Conservation (phyloP, 2,329 filamentous ascomycete species). For the Ascomycota sp. region DNA sequence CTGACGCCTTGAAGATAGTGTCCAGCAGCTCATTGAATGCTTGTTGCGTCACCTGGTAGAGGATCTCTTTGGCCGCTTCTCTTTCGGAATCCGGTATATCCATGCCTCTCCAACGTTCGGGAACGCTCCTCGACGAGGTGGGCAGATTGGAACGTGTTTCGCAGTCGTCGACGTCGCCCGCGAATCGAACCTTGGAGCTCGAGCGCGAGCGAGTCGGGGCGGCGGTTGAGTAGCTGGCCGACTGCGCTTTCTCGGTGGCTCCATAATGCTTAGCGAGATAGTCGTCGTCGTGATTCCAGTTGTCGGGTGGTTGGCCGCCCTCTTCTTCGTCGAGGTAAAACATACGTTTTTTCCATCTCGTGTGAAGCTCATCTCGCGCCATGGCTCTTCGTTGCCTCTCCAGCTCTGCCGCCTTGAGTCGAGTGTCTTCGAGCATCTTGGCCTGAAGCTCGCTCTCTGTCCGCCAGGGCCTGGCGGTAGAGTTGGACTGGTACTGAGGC, state of each 20-base stretch:
- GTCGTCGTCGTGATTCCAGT: constrained; percentile 42
- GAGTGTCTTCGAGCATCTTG: constrained; percentile 14
- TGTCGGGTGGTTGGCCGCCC: constrained; percentile 42
- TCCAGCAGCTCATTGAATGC: constrained; percentile 83
- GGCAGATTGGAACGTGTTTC: constrained; percentile 53
- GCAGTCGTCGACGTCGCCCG: constrained; percentile 48
- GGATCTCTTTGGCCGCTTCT: constrained; percentile 69
- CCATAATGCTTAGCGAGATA: constrained; percentile 18
- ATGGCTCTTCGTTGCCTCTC: constrained; percentile 19
- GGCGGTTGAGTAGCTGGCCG: constrained; percentile 12
- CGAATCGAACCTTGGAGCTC: constrained; percentile 61
- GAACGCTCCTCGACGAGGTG: constrained; percentile 49
- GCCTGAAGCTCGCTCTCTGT: constrained; percentile 21
- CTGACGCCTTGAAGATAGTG: constrained; percentile 60
- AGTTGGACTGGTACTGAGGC: not conserved
- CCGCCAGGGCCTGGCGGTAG: not conserved
- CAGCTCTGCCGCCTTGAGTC: constrained; percentile 15
- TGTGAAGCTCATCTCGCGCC: constrained; percentile 35
- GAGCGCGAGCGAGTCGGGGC: constrained; percentile 32
- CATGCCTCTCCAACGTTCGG: constrained; percentile 58
- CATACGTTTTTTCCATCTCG: constrained; percentile 55
- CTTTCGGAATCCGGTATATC: constrained; percentile 62
- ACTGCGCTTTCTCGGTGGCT: constrained; percentile 20
- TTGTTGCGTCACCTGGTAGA: constrained; percentile 83
- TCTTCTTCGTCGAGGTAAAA: constrained; percentile 81